Evolutionary conservation across 768 basidiomycete species (phyloP), one percentile per base, ranked within the genome.

Genomic region (Boletus subparvulus): DNA sequence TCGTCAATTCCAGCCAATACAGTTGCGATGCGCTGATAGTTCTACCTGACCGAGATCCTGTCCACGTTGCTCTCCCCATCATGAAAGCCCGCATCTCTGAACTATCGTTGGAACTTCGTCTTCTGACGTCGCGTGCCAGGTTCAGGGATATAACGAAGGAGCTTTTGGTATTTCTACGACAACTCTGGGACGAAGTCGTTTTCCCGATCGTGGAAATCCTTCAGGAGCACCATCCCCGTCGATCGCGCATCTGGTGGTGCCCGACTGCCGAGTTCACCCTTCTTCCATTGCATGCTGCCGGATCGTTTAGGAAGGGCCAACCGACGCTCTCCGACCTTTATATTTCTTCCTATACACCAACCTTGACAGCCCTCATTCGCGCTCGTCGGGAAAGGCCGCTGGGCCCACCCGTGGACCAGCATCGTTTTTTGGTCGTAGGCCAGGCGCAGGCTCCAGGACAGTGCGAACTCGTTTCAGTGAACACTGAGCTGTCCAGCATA

Each of bases 11-110:
- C 17, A 61, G 65, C 50, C 28, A 45, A 16, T 53, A 44, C 19
- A 52, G 67, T 19, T 76, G 71, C 17, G 72, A 77, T 54, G 75
- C 73, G 0, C 44, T 77, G 26, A 65, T 74, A 17, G 53, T 74
- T n/a, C 11, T 53, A 10, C 17, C 44, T 17, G 13, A 28, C 19
- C 42, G 24, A 11, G 32, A 45, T 10, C 60, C 60, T 39, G 10
- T 52, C 42, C 33, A 24, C 4, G 10, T 50, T 47, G 6, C 55
- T 26, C 48, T 58, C 12, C 24, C n/a, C 36, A 32, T 56, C 26
- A 52, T 30, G 2, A 45, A 35, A 45, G 1, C n/a, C 12, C 52
- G 30, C n/a, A 32, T 60, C 12, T 59, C 50, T 12, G 17, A 35
- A 3, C 37, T 50, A 21, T 48, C 24, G 6, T n/a, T 16, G 45